Evolutionary conservation across 805 yeast genomes (phyloP).

Genomic region (Monosporozyma siamensis): DNA sequence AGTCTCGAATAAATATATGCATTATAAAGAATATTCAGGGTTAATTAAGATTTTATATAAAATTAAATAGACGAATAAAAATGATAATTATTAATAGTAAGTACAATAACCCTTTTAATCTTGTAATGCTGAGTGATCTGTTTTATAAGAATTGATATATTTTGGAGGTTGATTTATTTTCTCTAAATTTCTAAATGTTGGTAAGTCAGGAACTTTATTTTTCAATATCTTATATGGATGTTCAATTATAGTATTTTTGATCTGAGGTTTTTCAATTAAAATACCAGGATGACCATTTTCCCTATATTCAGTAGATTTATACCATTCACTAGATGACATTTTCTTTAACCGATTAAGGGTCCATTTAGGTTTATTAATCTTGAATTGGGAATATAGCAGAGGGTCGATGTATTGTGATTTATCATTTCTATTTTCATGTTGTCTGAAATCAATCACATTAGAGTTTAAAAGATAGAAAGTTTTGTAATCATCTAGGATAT

Average conservation of each 20-base stretch:
- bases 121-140: not conserved
- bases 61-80: not conserved
- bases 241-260: conserved; percentile 31
- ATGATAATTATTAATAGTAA: not conserved
- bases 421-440: not conserved
- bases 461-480: conserved; percentile 30
- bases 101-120: not conserved
- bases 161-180: conserved; percentile 43
- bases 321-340: conserved; percentile 12
- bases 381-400: conserved; percentile 22
- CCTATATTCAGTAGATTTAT: conserved; percentile 18
- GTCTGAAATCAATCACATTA: conserved; percentile 16
- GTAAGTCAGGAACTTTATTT: conserved; percentile 32
- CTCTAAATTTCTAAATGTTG: conserved; percentile 56
- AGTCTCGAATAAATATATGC: not conserved
- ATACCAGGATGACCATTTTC: conserved; percentile 33
- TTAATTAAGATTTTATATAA: too few relatives aligned
- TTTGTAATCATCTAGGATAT: conserved; percentile 30
- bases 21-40: too few relatives aligned
- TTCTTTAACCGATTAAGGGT: conserved; percentile 10
- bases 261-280: conserved; percentile 35
- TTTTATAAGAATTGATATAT: conserved; percentile 6
- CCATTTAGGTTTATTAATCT: conserved; percentile 26
- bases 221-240: conserved; percentile 14
- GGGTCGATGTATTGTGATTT: conserved; percentile 15